Conservation (phyloP, 2,329 filamentous ascomycete species). For the Hawksworthiomyces lignivorus region DNA sequence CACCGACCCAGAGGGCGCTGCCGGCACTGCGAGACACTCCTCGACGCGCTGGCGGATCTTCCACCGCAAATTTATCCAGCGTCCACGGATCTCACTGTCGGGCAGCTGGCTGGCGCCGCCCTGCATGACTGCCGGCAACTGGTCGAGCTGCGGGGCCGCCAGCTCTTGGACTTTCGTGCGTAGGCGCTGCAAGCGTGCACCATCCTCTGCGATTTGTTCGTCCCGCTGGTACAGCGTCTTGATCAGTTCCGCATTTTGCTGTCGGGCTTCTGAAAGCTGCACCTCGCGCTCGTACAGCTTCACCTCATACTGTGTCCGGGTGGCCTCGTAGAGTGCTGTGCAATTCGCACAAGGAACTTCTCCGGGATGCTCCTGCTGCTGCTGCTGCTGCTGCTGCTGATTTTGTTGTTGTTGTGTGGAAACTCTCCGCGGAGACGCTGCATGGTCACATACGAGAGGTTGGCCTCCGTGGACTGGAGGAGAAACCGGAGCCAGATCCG, state of each 20-base stretch:
- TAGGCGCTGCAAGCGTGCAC: conserved; percentile 6
- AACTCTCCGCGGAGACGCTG: too few relatives aligned
- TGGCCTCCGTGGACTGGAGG: too few relatives aligned
- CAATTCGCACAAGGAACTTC: not conserved
- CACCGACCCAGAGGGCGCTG: not conserved
- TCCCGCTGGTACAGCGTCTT: conserved; percentile 5
- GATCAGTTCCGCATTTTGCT: not conserved
- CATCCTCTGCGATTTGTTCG: conserved; percentile 2
- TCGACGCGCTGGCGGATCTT: conserved; percentile 9
- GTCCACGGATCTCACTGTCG: conserved; percentile 5
- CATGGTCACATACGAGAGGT: too few relatives aligned
- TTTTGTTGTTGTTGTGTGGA: not conserved
- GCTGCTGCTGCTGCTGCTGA: not conserved
- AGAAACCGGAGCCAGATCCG: too few relatives aligned
- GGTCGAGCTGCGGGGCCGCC: conserved; percentile 7
- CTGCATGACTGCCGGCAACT: not conserved
- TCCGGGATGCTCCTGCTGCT: not conserved
- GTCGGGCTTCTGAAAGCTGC: conserved; percentile 1
- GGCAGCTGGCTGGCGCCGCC: conserved; percentile 3
- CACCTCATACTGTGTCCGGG: conserved; percentile 1
- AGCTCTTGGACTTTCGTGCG: conserved; percentile 7
- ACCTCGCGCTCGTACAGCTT: not conserved
- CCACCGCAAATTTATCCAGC: conserved; percentile 8
- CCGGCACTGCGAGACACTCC: not conserved
- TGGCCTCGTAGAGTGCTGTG: not conserved